Evolutionary conservation across 2,329 filamentous ascomycete species (phyloP), one percentile per base, ranked within the genome.

Genomic region (Cryphonectria radicalis): DNA sequence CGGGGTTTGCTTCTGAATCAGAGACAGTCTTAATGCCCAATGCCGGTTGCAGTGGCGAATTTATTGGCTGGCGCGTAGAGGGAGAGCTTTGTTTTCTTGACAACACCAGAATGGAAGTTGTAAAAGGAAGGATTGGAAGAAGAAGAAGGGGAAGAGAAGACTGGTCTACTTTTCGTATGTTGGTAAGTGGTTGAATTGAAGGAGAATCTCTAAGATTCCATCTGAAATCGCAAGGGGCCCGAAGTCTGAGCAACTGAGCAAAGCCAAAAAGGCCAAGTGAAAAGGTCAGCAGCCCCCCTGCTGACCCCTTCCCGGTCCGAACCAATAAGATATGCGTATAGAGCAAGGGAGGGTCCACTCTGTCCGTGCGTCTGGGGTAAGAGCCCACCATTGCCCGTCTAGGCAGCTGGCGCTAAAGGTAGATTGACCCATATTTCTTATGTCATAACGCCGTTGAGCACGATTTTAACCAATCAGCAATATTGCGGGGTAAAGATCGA

Each of bases 401-500:
- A 65, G 43, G 42, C 63, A 65, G 43, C 59, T 32, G 22, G 59
- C 59, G 59, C 59, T 62, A 62, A 40, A 17, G 17, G 7, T 40
- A 40, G 14, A 59, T 19, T 40, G 28, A 2, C 63, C 63, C 63
- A 65, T 28, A 64, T 25, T 19, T 50, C 17, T 50, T 46, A 65
- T 65, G 63, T 65, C 63, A 65, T 65, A 25, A 25, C 40, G 10
- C 43, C 43, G 32, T 57, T n/a, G 7, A 25, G 35, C 59, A 67
- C 19, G 2, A n/a, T 1, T 22, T 10, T 59, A 60, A 32, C 69
- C 46, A 70, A 70, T 70, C 69, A 70, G 65, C 53, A 28, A 14
- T 25, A 40, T 64, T 70, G 69, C 67, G 69, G 69, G 69, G 69
- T 70, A 68, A 22, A 70, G 32, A 68, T 68, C 69, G 65, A 63